A percentile compares a stretch with the other conserved stretches of the same genome.
Conservation (phyloP, 495 filamentous ascomycete genomes). For the Jackrogersella multiformis region DNA sequence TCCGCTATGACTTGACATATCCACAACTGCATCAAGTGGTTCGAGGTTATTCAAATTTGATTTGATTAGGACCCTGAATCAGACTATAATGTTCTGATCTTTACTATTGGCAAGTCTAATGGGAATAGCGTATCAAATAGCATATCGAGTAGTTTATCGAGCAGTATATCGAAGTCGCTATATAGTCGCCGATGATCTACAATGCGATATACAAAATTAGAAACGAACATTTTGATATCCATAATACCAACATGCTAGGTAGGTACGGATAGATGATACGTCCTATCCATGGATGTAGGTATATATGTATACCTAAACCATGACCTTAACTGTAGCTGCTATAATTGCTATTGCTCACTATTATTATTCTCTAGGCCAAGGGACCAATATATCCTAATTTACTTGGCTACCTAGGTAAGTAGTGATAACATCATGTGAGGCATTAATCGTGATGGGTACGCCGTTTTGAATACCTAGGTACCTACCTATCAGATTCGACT, state of each 20-base stretch:
- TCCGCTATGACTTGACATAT: constrained; percentile 26
- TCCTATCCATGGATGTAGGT: not conserved
- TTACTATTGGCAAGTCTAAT: constrained; percentile 8
- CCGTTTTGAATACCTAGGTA: constrained; percentile 14
- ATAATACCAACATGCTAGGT: too few relatives aligned
- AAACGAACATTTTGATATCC: too few relatives aligned
- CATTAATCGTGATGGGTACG: constrained; percentile 27
- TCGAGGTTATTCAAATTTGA: constrained; percentile 20
- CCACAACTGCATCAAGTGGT: constrained; percentile 1
- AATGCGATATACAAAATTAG: constrained; percentile 16
- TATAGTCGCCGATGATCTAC: constrained; percentile 17
- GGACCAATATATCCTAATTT: not conserved
- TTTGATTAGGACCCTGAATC: constrained; percentile 28
- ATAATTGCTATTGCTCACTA: not conserved
- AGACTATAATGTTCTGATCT: constrained; percentile 38
- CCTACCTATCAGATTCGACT: constrained; percentile 9
- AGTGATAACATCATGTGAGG: constrained; percentile 25
- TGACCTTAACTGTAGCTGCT: constrained; percentile 9
- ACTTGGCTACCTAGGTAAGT: constrained; percentile 29
- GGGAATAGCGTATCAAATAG: constrained; percentile 6
- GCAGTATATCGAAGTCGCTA: constrained; percentile 4
- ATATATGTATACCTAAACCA: constrained; percentile 7
- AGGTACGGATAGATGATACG: too few relatives aligned
- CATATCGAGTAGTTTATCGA: not conserved
- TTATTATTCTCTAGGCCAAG: constrained; percentile 3